Base-by-base conservation (phyloP, 2,329 filamentous ascomycete genomes). In the Phaeosphaeria sp. region DNA sequence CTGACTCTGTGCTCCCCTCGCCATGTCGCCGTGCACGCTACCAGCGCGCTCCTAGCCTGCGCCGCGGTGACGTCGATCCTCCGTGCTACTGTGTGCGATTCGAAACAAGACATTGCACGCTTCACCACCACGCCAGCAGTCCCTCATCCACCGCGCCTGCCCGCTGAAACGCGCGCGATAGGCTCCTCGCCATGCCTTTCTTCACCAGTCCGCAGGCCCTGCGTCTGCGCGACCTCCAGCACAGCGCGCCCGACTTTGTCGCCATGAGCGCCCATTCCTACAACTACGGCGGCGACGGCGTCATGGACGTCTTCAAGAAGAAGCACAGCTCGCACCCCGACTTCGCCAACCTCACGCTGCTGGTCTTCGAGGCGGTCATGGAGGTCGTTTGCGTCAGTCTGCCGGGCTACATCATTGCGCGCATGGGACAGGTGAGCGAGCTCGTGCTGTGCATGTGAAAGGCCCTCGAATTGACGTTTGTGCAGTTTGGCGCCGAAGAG, bases 311-410 rank as follows among this genome's bases (percentile, higher is more conserved):
- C 54, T 66, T 76, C 69, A 74, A 73, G 62, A 73, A 69, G 57
- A 68, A 68, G 61, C 79, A 80, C 62, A 70, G 72, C 43, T 74
- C 76, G 51, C 89, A 92, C 64, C 89, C 89, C 15, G 83, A 89
- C 51, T 82, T 92, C 62, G 82, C 81, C 56, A 85, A 93, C 68
- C 84, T 97, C 27, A 84, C 88, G 40, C 83, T 96, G 24, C 88
- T 97, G 57, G 93, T 98, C 66, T 97, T 97, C 72, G 93, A 96
- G 79, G 95, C 95, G 11, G 93, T 97, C 25, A 83, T 97, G 72
- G 93, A 97, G 75, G 94, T 98, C 22, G 91, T 99, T 49, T 98
- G 93, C 75, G 93, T 99, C 76, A 94, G 91, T 77, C 80, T 97
- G 66, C 95, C 95, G 0, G 95, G 95, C 25, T 99, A 97, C 79